Evolutionary conservation across 169 alveolate species (phyloP), one percentile per base, ranked within the genome.

Genomic region (Cryptosporidium bovis): DNA sequence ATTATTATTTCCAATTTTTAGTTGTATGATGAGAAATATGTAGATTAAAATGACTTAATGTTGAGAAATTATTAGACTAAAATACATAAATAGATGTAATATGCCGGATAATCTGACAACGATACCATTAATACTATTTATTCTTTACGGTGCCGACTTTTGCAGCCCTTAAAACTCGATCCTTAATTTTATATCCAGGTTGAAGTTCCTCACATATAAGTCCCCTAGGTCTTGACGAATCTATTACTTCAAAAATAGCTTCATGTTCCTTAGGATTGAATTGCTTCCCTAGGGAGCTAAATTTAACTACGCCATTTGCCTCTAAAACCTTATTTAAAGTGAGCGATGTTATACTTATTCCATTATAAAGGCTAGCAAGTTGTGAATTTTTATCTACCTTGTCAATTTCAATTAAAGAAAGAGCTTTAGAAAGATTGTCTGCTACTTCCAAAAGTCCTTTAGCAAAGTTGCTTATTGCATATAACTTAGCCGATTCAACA

Each of bases 181-280:
- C 95, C 29, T 93, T 92, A 44, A 94, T 94, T 50, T 55, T 91
- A 89, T 92, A 94, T 2, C 97, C 97, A 15, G 94, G 83, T 46
- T 90, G 48, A 24, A 92, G 66, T 48, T 93, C 96, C 33, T 90
- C 90, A 7, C 91, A 91, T 12, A 94, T 84, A 31, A 91, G 83
- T 29, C 93, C 93, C 12, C 83, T 71, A 40, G 93, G 94, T 71
- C 83, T 89, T 13, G 82, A 65, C 16, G 92, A 66, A 68, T 92
- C 95, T 27, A 87, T 91, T 46, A 92, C 91, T 53, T 84, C 60
- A 82, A 92, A 91, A 44, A 94, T 84, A 16, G 96, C 96, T 65
- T 94, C 97, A 65, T 93, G 96, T 65, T 83, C 66, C 53, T 93
- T 92, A 4, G 97, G 96, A 62, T 94, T 93, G 65, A 94, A 94